phyloP scores from a whole-genome alignment of 2,329 filamentous ascomycete genomes.

The Scedosporium apiospermum region DNA sequence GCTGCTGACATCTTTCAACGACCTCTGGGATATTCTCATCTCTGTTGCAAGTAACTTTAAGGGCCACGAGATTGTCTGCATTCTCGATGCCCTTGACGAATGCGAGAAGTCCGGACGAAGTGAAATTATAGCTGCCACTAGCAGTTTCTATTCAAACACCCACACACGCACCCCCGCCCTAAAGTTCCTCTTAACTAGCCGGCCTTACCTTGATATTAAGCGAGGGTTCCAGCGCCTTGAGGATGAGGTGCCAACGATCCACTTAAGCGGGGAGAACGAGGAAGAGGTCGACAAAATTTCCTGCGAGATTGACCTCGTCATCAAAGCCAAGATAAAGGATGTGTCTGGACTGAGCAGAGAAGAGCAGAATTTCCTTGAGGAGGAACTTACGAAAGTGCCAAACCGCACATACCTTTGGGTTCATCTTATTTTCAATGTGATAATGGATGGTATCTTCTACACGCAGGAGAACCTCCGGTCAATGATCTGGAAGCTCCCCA shows the following conservation, averaged over 20 bases:
- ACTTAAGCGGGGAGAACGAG: slow-evolving; percentile 12
- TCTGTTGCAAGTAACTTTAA: slow-evolving; percentile 7
- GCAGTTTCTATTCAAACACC: slow-evolving; percentile 4
- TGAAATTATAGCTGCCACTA: neutral
- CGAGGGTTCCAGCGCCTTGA: slow-evolving; percentile 10
- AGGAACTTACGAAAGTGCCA: slow-evolving; percentile 8
- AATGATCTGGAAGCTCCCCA: slow-evolving; percentile 8
- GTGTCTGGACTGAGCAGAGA: neutral
- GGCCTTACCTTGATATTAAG: slow-evolving; percentile 17
- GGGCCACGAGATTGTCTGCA: slow-evolving; percentile 19
- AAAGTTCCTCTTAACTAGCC: slow-evolving; percentile 26
- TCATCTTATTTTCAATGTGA: slow-evolving; percentile 11
- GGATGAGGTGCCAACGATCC: slow-evolving; percentile 9
- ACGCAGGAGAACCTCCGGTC: neutral
- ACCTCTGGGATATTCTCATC: slow-evolving; percentile 22
- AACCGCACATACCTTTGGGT: slow-evolving; percentile 19
- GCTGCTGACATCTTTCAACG: slow-evolving; percentile 13
- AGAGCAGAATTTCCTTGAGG: slow-evolving; percentile 9
- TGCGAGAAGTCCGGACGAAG: slow-evolving; percentile 16
- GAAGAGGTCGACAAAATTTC: slow-evolving; percentile 10
- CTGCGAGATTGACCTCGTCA: slow-evolving; percentile 14
- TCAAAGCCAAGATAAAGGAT: slow-evolving; percentile 8
- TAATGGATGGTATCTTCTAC: slow-evolving; percentile 9
- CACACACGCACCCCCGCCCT: slow-evolving; percentile 10
- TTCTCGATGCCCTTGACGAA: slow-evolving; percentile 33